phyloP scores from a whole-genome alignment of 345 rosid genomes.

The Gossypioides kirkii region DNA sequence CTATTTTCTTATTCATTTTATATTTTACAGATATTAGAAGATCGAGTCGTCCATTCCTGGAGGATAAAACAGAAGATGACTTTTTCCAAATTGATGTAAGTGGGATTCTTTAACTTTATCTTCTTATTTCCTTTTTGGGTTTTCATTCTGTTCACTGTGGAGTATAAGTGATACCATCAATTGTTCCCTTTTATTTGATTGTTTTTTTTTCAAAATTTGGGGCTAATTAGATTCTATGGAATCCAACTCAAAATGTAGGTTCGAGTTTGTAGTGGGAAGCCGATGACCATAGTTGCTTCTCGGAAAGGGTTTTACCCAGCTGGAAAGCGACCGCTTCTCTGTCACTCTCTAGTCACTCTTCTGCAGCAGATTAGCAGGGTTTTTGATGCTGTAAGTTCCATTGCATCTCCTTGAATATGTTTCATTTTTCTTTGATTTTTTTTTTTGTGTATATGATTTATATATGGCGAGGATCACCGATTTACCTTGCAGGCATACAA shows the following conservation, averaged over 20 bases:
- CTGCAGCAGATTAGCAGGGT: slow-evolving; percentile 78
- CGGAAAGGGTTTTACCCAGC: slow-evolving; percentile 73
- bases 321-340: slow-evolving; percentile 61
- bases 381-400: slow-evolving; percentile 63
- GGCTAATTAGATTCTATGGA: slow-evolving; percentile 8
- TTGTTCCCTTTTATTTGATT: neutral
- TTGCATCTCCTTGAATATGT: neutral
- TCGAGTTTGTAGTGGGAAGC: slow-evolving; percentile 81
- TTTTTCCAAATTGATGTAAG: slow-evolving; percentile 84
- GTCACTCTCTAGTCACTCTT: slow-evolving; percentile 74
- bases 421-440: neutral
- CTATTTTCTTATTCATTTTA: neutral
- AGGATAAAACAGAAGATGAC: slow-evolving; percentile 63
- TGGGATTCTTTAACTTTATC: neutral
- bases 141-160: too few relatives aligned
- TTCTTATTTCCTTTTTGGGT: neutral
- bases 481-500: slow-evolving; percentile 73
- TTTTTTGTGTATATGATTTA: neutral
- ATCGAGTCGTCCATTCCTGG: slow-evolving; percentile 53
- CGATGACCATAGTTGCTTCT: slow-evolving; percentile 62
- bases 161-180: too few relatives aligned
- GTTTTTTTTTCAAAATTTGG: neutral
- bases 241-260: slow-evolving; percentile 36
- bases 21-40: slow-evolving; percentile 58
- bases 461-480: neutral